Evolutionary conservation across 1,139 yeast species (phyloP), one percentile per base, ranked within the genome.

Genomic region (Pichia sp.): DNA sequence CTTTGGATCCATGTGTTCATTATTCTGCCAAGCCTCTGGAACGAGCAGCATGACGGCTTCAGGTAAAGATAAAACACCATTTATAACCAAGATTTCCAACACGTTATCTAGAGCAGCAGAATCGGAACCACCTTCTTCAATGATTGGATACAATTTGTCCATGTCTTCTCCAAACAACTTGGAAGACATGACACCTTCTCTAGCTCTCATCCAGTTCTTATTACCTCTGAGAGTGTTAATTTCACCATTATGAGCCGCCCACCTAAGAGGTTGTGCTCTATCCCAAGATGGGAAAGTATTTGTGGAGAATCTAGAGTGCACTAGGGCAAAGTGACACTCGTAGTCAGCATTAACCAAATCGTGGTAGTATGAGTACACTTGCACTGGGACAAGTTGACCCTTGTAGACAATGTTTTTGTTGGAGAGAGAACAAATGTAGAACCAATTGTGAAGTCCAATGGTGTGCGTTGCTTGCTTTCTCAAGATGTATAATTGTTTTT

Each of bases 211-310:
- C 97, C 97, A 91, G 63, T 91, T 91, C 64, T 87, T 91, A 72
- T 91, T 91, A 53, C 98, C 98, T 61, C 97, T 76, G 58, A 91
- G 69, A 30, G 98, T 88, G 64, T 91, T 91, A 61, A 91, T 91
- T 65, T 91, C 98, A 70, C 98, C 98, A 61, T 91, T 91, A 66
- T 91, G 98, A 30, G 98, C 98, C 27, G 95, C 88, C 81, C 93
- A 82, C 62, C 98, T 74, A 53, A 88, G 73, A 34, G 98, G 98
- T 64, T 91, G 98, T 26, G 98, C 98, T 64, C 98, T 78, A 64
- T 91, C 98, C 98, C 98, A 91, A 17, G 96, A 84, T 33, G 98
- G 98, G 75, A 91, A 91, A 33, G 98, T 91, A 64, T 91, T 91
- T 34, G 98, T 91, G 38, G 96, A 87, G 71, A 91, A 91, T 60